Base-by-base conservation (phyloP, 495 filamentous ascomycete genomes). In the Tuber indicum region DNA sequence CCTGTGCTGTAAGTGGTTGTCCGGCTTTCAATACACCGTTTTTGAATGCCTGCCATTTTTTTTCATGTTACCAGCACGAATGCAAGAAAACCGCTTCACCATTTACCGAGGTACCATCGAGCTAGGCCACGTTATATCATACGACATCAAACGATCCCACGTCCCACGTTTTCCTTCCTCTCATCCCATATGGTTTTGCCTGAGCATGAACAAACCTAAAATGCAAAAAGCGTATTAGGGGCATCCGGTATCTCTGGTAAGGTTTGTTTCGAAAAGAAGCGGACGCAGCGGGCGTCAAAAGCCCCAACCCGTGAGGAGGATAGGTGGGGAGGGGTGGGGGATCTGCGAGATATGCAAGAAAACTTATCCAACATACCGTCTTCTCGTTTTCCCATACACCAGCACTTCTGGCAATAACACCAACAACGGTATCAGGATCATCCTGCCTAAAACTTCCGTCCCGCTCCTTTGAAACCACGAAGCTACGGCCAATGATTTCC, bases 311-410 rank as follows among this genome's bases (percentile, higher is more conserved):
- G 26, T 36, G 16, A 17, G 43, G 36, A 39, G 19, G 9, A 44
- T 26, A 8, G 14, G 49, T 8, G 52, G 26, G 23, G 23, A 23
- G 69, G 32, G 42, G 42, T 43, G 42, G 16, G n/a, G 62, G 45
- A 58, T 21, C 45, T 36, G 12, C 49, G 52, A 42, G 47, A 69
- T 36, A 76, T 42, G 42, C 19, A 58, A 66, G 73, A 58, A 26
- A 74, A 26, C 10, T 26, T 26, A 62, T 26, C 52, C 21, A 73
- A 84, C 91, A 91, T 43, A 99, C 96, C 82, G 92, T 97, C 88
- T 98, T 99, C 84, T 97, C 94, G 83, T 99, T 98, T 84, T 98
- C 94, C 96, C 96, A 98, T 73, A 97, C 91, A 21, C 96, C 96
- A 41, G 96, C 94, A 85, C 93, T 97, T 83, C 96, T 87, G 69